Evolutionary conservation across 805 yeast genomes (phyloP), one percentile per base, ranked within the genome.

Genomic region (Lachancea thermotolerans): DNA sequence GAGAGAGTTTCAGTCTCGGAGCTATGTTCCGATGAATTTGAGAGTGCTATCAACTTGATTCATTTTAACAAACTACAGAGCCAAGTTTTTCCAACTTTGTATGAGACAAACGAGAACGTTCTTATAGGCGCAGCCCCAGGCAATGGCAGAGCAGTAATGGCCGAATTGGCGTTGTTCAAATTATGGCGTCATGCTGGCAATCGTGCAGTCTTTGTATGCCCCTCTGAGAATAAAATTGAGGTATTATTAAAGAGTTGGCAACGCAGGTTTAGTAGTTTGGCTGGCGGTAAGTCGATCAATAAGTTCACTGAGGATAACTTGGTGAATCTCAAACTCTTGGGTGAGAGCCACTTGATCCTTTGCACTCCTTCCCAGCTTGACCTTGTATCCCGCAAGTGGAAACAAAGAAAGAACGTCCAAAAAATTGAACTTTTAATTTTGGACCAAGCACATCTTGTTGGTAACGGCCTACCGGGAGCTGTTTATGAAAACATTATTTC

Each of bases 291-390:
- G 53, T 52, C 48, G 0, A 71, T 90, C 7, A 67, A 65, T 35
- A 78, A 77, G 50, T 64, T 90, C 10, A 74, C 79, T 0, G 54
- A 59, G 37, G 87, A 83, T 32, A 45, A 75, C 2, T 50, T 73
- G 1, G 54, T 64, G 1, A 93, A 89, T 56, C 56, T 82, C 47
- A 68, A 71, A 41, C 53, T 78, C 3, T 54, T 89, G 6, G 79
- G 79, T 1, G 67, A 69, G 28, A 75, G 79, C 45, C 91, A 89
- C 59, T 62, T 91, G 42, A 65, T 87, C 14, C 62, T 91, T 11
- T 78, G 87, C 4, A 88, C 97, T 0, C 95, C 96, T 0, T 71
- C 67, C 17, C 91, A 86, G 50, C 85, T 88, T 69, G 90, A 86
- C 49, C 52, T 69, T 4, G 55, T 89, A 0, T 77, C 95, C 0